Base-by-base conservation (phyloP, 176 grass and related monocot genomes). In the Lolium perenne region DNA sequence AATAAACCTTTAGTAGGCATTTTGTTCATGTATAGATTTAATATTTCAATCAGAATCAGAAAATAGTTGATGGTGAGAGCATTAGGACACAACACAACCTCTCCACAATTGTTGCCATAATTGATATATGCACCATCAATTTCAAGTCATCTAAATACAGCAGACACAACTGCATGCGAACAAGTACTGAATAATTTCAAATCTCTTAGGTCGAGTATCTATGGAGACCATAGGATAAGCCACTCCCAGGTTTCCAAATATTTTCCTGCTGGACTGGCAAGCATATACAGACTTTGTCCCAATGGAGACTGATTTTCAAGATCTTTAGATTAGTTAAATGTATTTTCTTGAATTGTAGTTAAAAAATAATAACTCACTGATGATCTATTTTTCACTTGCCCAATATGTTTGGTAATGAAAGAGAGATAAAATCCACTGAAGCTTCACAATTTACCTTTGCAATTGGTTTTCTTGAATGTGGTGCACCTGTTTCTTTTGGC, bases 381-480 rank as follows among this genome's bases (percentile, higher is more conserved):
- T 1, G 84, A 80, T 49, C 4, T 59, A 57, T 21, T 68, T 46
- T 4, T 29, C 54, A 60, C 25, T 68, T 14, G 0, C 17, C 4
- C 50, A 74, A 71, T 78, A 48, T 78, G 54, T 25, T 53, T 59
- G 58, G 48, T 38, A 45, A 66, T 67, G 66, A n/a, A 78, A 69
- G 40, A 69, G 40, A 55, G 20, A 77, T 59, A 14, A 17, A 73
- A 20, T 49, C 80, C 51, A 80, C n/a, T 50, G 20, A 80, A 84
- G 14, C 49, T 51, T 68, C 20, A 68, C 62, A 62, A 54, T 83
- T 83, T 77, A 92, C 93, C 90, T 95, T 95, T 90, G 88, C 79
- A 74, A 86, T 83, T 38, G 88, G 82, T 84, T 81, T 90, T 87
- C 85, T 95, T 76, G 85, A 68, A 76, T 84, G 79, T 6, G 82